Conservation (phyloP, 441 rosid species). For the Pelargonium australe region DNA sequence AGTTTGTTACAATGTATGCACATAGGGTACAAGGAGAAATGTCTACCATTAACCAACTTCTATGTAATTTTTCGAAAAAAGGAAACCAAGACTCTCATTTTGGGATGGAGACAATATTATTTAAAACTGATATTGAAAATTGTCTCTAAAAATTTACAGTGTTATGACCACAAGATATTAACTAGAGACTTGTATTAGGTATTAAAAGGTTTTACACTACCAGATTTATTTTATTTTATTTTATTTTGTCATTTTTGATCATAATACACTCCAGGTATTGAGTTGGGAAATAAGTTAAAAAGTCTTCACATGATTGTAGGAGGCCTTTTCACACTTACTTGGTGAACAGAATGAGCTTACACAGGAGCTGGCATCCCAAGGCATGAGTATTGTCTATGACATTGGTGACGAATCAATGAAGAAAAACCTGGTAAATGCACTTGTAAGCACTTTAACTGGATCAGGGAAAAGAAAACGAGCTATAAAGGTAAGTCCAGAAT, state of each 20-base stretch:
- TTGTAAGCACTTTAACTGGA: slow-evolving; percentile 82
- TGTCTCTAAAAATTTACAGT: neutral
- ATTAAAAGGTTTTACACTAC: slow-evolving; percentile 3
- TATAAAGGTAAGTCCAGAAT: slow-evolving; percentile 55
- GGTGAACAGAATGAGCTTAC: slow-evolving; percentile 97
- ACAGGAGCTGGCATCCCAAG: slow-evolving; percentile 97
- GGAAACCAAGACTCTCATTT: too few relatives aligned
- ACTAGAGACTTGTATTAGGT: neutral
- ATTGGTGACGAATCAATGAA: slow-evolving; percentile 93
- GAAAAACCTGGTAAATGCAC: slow-evolving; percentile 80
- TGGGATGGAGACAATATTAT: neutral
- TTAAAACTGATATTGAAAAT: neutral
- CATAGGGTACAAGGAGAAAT: too few relatives aligned
- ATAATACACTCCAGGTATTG: neutral
- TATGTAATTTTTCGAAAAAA: too few relatives aligned
- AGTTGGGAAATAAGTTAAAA: slow-evolving; percentile 9
- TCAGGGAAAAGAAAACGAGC: slow-evolving; percentile 97
- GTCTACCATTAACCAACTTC: too few relatives aligned
- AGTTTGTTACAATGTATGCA: too few relatives aligned
- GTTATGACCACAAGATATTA: too few relatives aligned
- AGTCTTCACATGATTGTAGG: slow-evolving; percentile 48
- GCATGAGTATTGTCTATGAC: slow-evolving; percentile 97
- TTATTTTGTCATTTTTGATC: neutral
- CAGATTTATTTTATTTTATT: too few relatives aligned
- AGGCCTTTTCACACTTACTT: slow-evolving; percentile 85